These are phyloP conservation scores for Entonaema liquescens DNA, from an alignment of 495 filamentous ascomycete genomes.

Conservation along the genomic window DNA sequence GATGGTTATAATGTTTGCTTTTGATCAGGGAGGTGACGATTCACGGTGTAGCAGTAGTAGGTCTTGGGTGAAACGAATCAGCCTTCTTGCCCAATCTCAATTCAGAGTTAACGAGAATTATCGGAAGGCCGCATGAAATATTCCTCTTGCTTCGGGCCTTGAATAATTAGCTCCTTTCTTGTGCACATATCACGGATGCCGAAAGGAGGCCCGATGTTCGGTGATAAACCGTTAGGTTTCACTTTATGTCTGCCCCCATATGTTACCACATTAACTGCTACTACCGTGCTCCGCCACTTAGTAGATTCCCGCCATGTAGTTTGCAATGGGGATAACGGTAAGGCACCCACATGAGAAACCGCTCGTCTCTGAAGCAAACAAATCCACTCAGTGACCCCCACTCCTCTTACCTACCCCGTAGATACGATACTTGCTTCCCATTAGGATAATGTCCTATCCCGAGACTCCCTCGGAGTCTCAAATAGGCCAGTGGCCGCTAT, in stretches of 20 bases:
- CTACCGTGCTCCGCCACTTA: background rate
- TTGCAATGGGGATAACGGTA: background rate
- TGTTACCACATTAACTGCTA: background rate
- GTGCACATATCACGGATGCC: background rate
- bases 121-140: background rate
- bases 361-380: background rate
- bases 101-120: background rate
- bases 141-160: background rate
- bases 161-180: background rate
- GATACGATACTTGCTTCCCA: background rate
- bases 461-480: background rate
- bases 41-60: background rate
- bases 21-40: background rate
- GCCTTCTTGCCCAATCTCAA: background rate
- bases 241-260: background rate
- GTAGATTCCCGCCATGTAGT: background rate
- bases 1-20: background rate
- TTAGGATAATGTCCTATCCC: background rate
- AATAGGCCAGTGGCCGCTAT: background rate
- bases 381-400: background rate
- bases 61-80: slow-evolving; percentile 1
- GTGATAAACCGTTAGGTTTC: background rate
- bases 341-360: background rate
- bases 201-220: background rate
- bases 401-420: background rate